Evolutionary conservation across 148 eudicot species (phyloP), one percentile per base, ranked within the genome.

Genomic region (Chenopodium berlandieri): DNA sequence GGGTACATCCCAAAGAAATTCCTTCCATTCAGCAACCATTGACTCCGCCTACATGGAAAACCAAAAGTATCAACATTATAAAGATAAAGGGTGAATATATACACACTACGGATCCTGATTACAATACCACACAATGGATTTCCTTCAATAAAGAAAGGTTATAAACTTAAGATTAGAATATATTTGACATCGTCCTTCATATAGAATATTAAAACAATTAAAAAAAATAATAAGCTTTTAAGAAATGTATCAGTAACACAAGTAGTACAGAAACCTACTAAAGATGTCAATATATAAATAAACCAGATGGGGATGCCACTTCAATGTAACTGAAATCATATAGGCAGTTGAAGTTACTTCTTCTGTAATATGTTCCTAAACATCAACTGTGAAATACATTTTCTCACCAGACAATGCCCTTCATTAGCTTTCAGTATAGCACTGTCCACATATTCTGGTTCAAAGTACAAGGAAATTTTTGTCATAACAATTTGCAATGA

Each of bases 11-110:
- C 99, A 95, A 73, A 95, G 94, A 84, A 93, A 95, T 80, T 95
- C 97, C 86, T 93, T 95, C 99, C 97, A 95, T 79, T 95, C 99
- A 31, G 90, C 88, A 76, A 95, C 99, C 99, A 95, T 91, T 64
- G 97, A 90, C 81, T 92, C 97, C 52, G 99, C 97, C 99, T 93
- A 40, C 79, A 73, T 9, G 48, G 50, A 73, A 67, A 76, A 64
- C 76, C 70, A 70, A 30, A 70, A 32, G 73, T 7, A 75, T 56
- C 31, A n/a, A 14, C 47, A 50, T 50, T 50, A 72, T 17, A 44
- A 9, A 22, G n/a, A 19, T 17, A 67, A 20, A 70, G 56, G 27
- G 75, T 37, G 47, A 60, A 40, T 80, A n/a, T 34, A 71, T 0
- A 71, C 2, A 16, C 48, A 16, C 46, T 34, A 52, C 19, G 27